These are phyloP conservation scores for Scenedesmus sp. DNA, from an alignment of 163 green algal species.

Conservation along the genomic window DNA sequence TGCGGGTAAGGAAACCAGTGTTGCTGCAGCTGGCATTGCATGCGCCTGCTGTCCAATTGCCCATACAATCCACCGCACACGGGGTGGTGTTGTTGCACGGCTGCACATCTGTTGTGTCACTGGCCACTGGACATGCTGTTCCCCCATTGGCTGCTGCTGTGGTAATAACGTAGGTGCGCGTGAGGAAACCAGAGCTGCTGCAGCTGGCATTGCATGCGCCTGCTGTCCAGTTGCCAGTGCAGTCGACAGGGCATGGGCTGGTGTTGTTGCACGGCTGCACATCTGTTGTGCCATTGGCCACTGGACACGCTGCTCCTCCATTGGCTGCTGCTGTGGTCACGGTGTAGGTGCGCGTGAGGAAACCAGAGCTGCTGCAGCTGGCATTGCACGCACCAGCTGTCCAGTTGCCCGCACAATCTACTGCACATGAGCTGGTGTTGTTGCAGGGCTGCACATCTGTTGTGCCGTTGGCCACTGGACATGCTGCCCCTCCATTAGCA, in stretches of 20 bases:
- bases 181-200: background rate
- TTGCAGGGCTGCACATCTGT: background rate
- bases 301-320: background rate
- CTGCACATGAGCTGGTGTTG: background rate
- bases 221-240: background rate
- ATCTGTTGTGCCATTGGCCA: background rate
- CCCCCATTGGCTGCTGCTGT: background rate
- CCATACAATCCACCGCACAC: background rate
- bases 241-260: background rate
- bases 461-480: background rate
- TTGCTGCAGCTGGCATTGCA: conserved; percentile 7
- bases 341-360: background rate
- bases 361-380: conserved; percentile 2
- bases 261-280: background rate
- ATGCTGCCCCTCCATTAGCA: background rate
- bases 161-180: background rate
- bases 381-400: background rate
- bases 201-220: background rate
- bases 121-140: background rate
- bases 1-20: background rate
- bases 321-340: background rate
- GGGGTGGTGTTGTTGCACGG: background rate
- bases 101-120: background rate
- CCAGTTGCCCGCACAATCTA: background rate
- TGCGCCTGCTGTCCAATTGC: background rate